Conservation (phyloP, 2,329 filamentous ascomycete genomes). For the Nothopassalora personata region DNA sequence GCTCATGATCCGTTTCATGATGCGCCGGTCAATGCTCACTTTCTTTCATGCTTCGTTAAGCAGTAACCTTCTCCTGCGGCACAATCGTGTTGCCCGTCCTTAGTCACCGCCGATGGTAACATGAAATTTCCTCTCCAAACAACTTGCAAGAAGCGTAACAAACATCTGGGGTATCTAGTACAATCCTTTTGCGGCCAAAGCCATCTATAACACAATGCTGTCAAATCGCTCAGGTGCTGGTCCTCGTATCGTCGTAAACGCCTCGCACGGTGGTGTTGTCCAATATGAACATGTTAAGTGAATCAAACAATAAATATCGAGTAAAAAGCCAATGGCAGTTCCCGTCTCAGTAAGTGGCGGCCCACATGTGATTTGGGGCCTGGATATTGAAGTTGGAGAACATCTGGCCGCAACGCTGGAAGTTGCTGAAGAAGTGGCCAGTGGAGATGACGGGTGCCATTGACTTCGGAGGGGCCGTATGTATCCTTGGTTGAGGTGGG, state of each 20-base stretch:
- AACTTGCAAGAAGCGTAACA: conserved; percentile 10
- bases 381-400: conserved; percentile 24
- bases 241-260: conserved; percentile 15
- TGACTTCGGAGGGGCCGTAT: conserved; percentile 24
- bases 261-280: conserved; percentile 3
- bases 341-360: conserved; percentile 13
- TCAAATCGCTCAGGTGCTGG: conserved; percentile 12
- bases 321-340: conserved; percentile 1
- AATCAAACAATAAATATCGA: conserved; percentile 1
- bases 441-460: conserved; percentile 15
- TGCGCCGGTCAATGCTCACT: conserved; percentile 1
- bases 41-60: conserved; percentile 15
- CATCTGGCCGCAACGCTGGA: conserved; percentile 25
- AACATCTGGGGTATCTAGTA: conserved; percentile 23
- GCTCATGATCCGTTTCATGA: conserved; percentile 10
- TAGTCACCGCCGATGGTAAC: conserved; percentile 5
- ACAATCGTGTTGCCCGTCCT: conserved; percentile 4
- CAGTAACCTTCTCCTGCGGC: conserved; percentile 12
- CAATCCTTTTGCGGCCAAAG: conserved; percentile 9
- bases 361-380: conserved; percentile 18
- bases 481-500: conserved; percentile 25
- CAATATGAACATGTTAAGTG: conserved; percentile 13
- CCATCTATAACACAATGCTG: conserved; percentile 11
- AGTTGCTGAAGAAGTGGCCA: conserved; percentile 18
- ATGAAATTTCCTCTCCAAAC: conserved; percentile 4